These are phyloP conservation scores for Plantago elongata DNA, from an alignment of 257 asterid species.

Conservation along the genomic window DNA sequence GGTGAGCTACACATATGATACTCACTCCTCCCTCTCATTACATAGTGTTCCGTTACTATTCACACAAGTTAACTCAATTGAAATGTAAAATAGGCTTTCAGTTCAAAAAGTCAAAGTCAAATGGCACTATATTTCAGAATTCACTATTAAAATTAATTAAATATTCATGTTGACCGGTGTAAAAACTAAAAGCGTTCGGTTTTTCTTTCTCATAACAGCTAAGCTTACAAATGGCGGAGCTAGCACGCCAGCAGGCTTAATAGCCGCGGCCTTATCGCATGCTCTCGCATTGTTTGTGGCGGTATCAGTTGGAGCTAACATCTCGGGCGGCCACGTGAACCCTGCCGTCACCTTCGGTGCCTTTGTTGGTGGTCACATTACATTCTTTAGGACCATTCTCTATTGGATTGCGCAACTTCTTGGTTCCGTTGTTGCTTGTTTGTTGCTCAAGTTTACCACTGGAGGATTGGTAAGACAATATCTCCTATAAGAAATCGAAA, in stretches of 20 bases:
- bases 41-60: no score
- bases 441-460: conserved; percentile 62
- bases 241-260: conserved; percentile 60
- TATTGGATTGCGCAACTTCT: conserved; percentile 82
- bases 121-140: no score
- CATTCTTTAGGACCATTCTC: conserved; percentile 44
- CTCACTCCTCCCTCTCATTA: no score
- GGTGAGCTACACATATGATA: no score
- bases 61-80: no score
- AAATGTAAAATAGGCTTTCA: no score
- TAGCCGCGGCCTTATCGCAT: conserved; percentile 63
- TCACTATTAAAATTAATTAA: no score
- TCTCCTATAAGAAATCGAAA: not conserved
- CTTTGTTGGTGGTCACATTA: conserved; percentile 69
- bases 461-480: conserved; percentile 55
- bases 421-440: conserved; percentile 73
- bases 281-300: conserved; percentile 83
- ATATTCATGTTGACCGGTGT: no score
- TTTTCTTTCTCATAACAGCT: conserved; percentile 24
- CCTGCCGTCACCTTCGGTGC: conserved; percentile 87
- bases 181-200: not conserved
- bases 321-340: conserved; percentile 83
- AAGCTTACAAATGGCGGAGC: conserved; percentile 58
- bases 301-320: conserved; percentile 70
- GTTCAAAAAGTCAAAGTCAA: no score